Percentiles rank a stretch among this genome's conserved stretches.
These are phyloP conservation scores for Gynochthodes officinalis DNA, from an alignment of 257 asterid genomes.

Conservation along the genomic window DNA sequence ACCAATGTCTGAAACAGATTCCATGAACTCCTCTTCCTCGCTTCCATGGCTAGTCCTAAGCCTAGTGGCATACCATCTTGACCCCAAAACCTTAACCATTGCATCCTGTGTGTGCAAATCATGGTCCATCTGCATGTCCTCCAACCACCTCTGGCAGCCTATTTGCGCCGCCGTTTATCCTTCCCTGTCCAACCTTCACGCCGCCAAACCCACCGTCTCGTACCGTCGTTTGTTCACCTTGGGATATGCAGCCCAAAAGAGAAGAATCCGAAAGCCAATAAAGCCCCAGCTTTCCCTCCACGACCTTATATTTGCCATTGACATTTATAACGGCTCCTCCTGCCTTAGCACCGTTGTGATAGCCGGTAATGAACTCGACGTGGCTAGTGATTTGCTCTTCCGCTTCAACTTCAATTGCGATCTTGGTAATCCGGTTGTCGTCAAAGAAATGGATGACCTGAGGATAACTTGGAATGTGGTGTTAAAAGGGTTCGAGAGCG, in stretches of 20 bases:
- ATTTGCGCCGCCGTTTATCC: slow-evolving; percentile 56
- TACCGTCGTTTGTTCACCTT: slow-evolving; percentile 52
- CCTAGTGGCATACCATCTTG: slow-evolving; percentile 55
- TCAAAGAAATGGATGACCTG: slow-evolving; percentile 33
- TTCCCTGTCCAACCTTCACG: slow-evolving; percentile 56
- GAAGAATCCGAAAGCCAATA: slow-evolving; percentile 38
- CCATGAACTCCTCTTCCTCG: slow-evolving; percentile 14
- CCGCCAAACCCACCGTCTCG: slow-evolving; percentile 25
- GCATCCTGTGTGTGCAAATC: slow-evolving; percentile 68
- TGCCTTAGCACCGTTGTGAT: slow-evolving; percentile 23
- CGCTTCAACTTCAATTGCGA: slow-evolving; percentile 48
- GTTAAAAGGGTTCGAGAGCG: slow-evolving; percentile 49
- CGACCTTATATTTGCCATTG: slow-evolving; percentile 47
- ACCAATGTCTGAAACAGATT: slow-evolving; percentile 9
- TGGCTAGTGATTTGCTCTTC: slow-evolving; percentile 36
- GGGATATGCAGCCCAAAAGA: slow-evolving; percentile 45
- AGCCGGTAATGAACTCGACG: slow-evolving; percentile 34
- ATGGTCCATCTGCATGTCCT: slow-evolving; percentile 58
- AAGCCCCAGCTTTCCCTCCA: slow-evolving; percentile 48
- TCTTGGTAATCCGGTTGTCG: neutral
- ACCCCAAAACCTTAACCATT: slow-evolving; percentile 51
- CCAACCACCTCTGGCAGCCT: slow-evolving; percentile 77
- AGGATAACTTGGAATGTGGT: slow-evolving; percentile 65
- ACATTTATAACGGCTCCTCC: slow-evolving; percentile 24
- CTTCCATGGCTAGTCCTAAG: slow-evolving; percentile 74